These are phyloP conservation scores for Smittium mucronatum DNA, from an alignment of 371 early-diverging fungal species.

Conservation along the genomic window DNA sequence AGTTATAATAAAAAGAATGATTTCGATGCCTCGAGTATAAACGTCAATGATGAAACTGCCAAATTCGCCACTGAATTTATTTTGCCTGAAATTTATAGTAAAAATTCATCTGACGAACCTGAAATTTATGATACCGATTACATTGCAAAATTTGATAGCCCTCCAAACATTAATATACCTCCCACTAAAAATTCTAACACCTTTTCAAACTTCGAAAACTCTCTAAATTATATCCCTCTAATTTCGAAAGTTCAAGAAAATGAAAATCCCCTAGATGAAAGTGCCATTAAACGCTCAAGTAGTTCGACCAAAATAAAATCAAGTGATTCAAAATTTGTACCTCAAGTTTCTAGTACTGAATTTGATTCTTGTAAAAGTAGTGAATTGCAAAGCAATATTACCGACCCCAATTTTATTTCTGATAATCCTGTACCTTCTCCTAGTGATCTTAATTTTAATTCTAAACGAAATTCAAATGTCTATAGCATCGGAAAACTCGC, in stretches of 20 bases:
- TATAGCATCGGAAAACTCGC: conserved; percentile 6
- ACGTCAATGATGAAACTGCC: not conserved
- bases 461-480: not conserved
- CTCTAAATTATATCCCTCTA: not conserved
- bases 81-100: too few species aligned
- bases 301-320: not conserved
- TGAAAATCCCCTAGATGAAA: not conserved
- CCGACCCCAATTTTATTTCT: not conserved
- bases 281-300: not conserved
- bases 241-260: not conserved
- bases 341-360: not conserved
- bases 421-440: not conserved
- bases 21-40: not conserved
- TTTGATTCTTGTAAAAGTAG: not conserved
- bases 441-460: not conserved
- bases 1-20: not conserved
- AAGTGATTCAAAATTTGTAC: not conserved
- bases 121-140: too few species aligned
- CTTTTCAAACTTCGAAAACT: not conserved
- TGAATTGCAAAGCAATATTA: not conserved
- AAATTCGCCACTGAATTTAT: not conserved
- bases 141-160: too few species aligned
- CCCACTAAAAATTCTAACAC: not conserved
- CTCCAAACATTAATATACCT: too few species aligned
- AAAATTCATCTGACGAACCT: too few species aligned